These are phyloP conservation scores for Diaporthe caulivora DNA, from an alignment of 2,329 filamentous ascomycete genomes.

Conservation along the genomic window DNA sequence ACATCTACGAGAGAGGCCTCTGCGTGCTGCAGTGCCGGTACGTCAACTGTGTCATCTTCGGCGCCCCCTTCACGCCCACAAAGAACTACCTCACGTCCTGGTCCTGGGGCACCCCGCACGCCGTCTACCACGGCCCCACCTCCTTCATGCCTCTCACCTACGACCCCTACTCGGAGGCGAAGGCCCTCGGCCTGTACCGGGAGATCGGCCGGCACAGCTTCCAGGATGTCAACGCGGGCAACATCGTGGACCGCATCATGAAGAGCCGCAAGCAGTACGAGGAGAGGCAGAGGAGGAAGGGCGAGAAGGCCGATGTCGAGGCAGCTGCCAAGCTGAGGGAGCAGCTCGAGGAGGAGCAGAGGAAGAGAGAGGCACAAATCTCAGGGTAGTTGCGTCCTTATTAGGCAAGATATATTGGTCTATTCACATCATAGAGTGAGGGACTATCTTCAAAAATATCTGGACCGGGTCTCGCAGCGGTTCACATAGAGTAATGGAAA, in stretches of 20 bases:
- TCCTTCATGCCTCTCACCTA: constrained; percentile 86
- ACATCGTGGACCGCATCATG: constrained; percentile 92
- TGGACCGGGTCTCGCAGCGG: not conserved
- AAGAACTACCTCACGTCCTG: constrained; percentile 80
- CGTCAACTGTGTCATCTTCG: constrained; percentile 88
- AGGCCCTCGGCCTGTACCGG: constrained; percentile 85
- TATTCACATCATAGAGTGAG: not conserved
- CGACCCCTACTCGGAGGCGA: constrained; percentile 85
- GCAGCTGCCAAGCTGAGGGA: constrained; percentile 73
- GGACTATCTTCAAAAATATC: constrained; percentile 5
- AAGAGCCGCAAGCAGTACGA: constrained; percentile 89
- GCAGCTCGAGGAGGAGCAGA: constrained; percentile 70
- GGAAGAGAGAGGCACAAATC: constrained; percentile 56
- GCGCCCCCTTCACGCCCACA: constrained; percentile 89
- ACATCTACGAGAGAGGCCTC: constrained; percentile 94
- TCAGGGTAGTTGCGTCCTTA: not conserved
- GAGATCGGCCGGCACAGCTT: constrained; percentile 84
- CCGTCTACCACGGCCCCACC: constrained; percentile 96
- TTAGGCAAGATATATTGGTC: not conserved
- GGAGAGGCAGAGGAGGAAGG: constrained; percentile 90
- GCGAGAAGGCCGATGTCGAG: constrained; percentile 85
- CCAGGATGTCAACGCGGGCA: constrained; percentile 74
- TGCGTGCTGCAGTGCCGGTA: constrained; percentile 98
- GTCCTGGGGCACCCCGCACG: constrained; percentile 79
- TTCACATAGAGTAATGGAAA: constrained; percentile 8